Conservation (phyloP, 331 rosid genomes). For the Erythrophleum ivorense region DNA sequence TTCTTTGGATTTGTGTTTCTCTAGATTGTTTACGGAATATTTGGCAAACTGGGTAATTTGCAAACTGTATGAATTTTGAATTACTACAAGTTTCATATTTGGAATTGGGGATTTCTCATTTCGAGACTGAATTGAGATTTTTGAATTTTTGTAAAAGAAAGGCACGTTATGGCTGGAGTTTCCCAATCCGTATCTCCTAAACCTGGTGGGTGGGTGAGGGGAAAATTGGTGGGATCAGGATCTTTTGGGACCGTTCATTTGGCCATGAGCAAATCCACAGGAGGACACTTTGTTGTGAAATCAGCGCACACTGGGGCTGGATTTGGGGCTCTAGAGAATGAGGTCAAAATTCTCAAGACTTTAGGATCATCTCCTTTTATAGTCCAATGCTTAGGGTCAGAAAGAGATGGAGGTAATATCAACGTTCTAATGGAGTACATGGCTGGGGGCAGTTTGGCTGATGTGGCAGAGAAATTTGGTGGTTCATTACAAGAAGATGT, state of each 20-base stretch:
- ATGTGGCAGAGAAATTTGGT: constrained; percentile 57
- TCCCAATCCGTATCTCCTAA: constrained; percentile 30
- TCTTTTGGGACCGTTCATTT: constrained; percentile 66
- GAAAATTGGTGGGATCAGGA: constrained; percentile 65
- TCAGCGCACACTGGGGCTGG: constrained; percentile 48
- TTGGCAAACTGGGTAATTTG: neutral
- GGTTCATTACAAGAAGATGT: constrained; percentile 63
- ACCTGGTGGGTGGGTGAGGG: constrained; percentile 61
- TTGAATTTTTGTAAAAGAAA: neutral
- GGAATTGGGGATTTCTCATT: constrained; percentile 39
- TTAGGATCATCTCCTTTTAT: constrained; percentile 51
- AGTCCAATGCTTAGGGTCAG: constrained; percentile 59
- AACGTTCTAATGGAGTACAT: constrained; percentile 73
- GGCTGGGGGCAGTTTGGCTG: constrained; percentile 73
- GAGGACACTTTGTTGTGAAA: constrained; percentile 67
- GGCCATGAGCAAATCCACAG: constrained; percentile 62
- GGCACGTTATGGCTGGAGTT: constrained; percentile 30
- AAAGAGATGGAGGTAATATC: constrained; percentile 37
- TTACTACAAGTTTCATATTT: neutral
- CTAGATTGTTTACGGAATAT: neutral
- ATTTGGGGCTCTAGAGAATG: constrained; percentile 46
- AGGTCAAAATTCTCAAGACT: constrained; percentile 50
- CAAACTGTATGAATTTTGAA: neutral
- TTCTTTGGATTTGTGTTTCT: neutral
- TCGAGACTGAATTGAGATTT: neutral